These are phyloP conservation scores for Phytophthora pluvialis DNA, from an alignment of 352 stramenopile species.

Conservation along the genomic window DNA sequence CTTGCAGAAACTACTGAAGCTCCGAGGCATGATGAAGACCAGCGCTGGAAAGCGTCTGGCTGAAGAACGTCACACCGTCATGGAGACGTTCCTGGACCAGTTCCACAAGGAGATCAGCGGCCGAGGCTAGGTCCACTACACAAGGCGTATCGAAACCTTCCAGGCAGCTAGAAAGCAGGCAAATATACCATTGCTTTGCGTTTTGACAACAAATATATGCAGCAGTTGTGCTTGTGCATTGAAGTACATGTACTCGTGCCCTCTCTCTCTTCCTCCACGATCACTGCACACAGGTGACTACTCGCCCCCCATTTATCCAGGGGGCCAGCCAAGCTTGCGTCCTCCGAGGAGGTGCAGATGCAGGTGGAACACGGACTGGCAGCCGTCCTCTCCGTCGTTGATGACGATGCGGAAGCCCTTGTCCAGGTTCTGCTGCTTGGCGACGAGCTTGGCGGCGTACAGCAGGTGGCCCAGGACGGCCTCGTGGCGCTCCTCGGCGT, in stretches of 20 bases:
- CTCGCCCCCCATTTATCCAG: slow-evolving; percentile 61
- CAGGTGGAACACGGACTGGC: slow-evolving; percentile 90
- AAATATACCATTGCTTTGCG: not conserved
- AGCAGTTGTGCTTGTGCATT: not conserved
- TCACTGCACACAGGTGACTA: not conserved
- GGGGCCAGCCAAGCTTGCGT: slow-evolving; percentile 93
- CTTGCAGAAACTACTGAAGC: slow-evolving; percentile 86
- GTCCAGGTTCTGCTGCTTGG: slow-evolving; percentile 91
- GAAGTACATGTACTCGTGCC: not conserved
- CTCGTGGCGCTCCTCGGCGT: slow-evolving; percentile 94
- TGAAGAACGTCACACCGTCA: slow-evolving; percentile 85
- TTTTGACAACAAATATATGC: slow-evolving; percentile 5
- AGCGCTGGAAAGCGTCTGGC: slow-evolving; percentile 72
- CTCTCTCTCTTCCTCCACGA: not conserved
- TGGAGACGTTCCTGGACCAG: slow-evolving; percentile 85
- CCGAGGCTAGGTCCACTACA: slow-evolving; percentile 26
- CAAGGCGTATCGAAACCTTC: not conserved
- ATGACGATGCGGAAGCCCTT: slow-evolving; percentile 97
- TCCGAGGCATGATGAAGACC: slow-evolving; percentile 91
- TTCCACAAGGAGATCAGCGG: slow-evolving; percentile 83
- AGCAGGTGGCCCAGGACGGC: slow-evolving; percentile 94
- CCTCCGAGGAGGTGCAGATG: slow-evolving; percentile 96
- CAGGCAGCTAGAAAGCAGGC: not conserved
- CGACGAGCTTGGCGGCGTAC: slow-evolving; percentile 93
- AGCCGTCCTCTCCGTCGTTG: slow-evolving; percentile 97